phyloP scores from a whole-genome alignment of 306 rosid genomes.

The Begonia peltatifolia region DNA sequence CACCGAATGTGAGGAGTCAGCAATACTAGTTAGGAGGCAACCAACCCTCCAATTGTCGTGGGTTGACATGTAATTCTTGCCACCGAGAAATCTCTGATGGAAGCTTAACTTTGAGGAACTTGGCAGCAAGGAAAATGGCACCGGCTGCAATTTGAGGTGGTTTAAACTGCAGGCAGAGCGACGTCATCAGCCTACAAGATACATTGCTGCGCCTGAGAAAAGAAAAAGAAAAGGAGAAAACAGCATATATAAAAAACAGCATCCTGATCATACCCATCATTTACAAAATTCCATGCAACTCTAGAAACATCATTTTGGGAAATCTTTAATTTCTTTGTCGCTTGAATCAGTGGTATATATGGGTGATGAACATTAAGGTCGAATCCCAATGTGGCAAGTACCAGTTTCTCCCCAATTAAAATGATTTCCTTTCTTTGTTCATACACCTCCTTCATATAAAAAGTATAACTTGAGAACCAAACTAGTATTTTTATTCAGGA shows the following conservation, averaged over 20 bases:
- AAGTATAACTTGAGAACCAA: not conserved
- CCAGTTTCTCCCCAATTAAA: conserved; percentile 25
- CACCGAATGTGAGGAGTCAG: too few relatives aligned
- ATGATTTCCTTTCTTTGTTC: conserved; percentile 29
- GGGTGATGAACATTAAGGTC: conserved; percentile 35
- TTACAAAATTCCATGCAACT: conserved; percentile 45
- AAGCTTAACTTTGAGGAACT: conserved; percentile 28
- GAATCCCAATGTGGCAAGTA: conserved; percentile 30
- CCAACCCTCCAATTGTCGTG: conserved; percentile 40
- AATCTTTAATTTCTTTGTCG: conserved; percentile 25
- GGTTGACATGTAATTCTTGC: conserved; percentile 38
- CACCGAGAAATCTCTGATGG: conserved; percentile 32
- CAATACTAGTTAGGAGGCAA: conserved; percentile 19
- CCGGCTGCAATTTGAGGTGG: conserved; percentile 43
- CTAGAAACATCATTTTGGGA: conserved; percentile 29
- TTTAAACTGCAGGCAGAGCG: conserved; percentile 38
- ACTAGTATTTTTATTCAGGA: too few relatives aligned
- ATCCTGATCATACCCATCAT: conserved; percentile 24
- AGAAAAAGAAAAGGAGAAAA: not conserved
- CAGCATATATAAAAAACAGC: too few relatives aligned
- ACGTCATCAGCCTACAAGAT: conserved; percentile 27
- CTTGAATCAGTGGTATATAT: conserved; percentile 30
- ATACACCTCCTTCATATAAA: conserved; percentile 26
- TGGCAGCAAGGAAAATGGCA: conserved; percentile 39
- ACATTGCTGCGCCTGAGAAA: conserved; percentile 15